Evolutionary conservation across 257 asterid genomes (phyloP), one percentile per base, ranked within the genome.

Genomic region (Ocimum tenuiflorum): DNA sequence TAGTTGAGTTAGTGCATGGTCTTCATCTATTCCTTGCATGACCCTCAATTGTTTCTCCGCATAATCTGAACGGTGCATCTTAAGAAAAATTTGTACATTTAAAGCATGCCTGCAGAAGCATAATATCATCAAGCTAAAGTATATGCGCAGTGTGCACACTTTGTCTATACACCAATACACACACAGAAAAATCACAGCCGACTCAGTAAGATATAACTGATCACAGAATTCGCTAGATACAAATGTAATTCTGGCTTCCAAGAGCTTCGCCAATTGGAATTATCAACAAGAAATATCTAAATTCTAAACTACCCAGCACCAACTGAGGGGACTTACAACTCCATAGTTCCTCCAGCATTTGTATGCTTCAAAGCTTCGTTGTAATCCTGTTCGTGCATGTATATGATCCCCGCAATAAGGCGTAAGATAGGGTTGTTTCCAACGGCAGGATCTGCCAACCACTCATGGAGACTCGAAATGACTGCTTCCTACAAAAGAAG

Each of bases 21-120:
- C 99, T 78, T 92, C 99, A 62, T 92, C 99, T 58, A 84, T 79
- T 72, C 86, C 95, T 73, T 87, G 97, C 99, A 92, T 87, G 73
- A 88, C 65, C 66, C 95, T 87, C 83, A 92, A 65, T 67, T 92
- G 99, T 70, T 92, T 92, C 85, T 92, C 99, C 3, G 99, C 99
- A 79, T 81, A 83, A 83, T 92, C 99, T 36, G 97, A 88, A 56
- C 99, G 84, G 73, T 92, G 82, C 96, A 92, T 87, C 95, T 89
- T 92, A 56, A 92, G 87, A 76, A 86, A 88, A 54, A 92, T 88
- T 65, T 92, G 99, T 73, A 89, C 95, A 49, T 87, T 92, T 62
- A 92, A 79, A 49, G 99, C 99, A 68, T 86, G 85, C 85, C 99
- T 92, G 82, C 82, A 80, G 70, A 71, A 69, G 68, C 65, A 50